A percentile compares a stretch with the other conserved stretches of the same genome.
phyloP scores from a whole-genome alignment of 2,329 filamentous ascomycete genomes.

The Trichophyton benhamiae region DNA sequence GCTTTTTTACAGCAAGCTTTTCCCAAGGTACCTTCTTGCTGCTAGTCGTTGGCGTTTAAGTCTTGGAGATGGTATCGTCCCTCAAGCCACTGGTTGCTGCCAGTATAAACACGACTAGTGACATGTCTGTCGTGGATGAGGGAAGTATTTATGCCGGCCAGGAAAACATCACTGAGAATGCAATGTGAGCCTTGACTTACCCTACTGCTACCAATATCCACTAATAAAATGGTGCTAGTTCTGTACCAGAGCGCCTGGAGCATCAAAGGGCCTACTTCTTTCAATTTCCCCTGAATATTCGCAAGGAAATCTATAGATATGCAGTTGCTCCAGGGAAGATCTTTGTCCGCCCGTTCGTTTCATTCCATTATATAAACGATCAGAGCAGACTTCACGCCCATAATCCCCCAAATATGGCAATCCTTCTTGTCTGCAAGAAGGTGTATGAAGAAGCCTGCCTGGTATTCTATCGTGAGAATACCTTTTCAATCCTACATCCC shows the following conservation, averaged over 20 bases:
- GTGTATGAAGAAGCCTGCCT: slow-evolving; percentile 14
- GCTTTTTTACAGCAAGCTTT: background rate
- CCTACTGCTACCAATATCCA: background rate
- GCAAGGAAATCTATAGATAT: slow-evolving; percentile 15
- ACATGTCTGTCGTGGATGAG: background rate
- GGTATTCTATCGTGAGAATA: slow-evolving; percentile 16
- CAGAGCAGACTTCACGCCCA: slow-evolving; percentile 5
- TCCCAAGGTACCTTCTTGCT: background rate
- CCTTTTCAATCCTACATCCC: slow-evolving; percentile 15
- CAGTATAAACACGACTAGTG: background rate
- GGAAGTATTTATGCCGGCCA: background rate
- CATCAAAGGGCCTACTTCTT: slow-evolving; percentile 9
- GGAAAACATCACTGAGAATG: background rate
- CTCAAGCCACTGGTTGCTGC: background rate
- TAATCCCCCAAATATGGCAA: slow-evolving; percentile 12
- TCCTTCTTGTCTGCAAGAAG: slow-evolving; percentile 13
- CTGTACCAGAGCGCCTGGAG: background rate
- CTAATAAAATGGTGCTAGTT: background rate
- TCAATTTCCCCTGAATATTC: slow-evolving; percentile 13
- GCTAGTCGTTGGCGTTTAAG: background rate
- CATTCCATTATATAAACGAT: slow-evolving; percentile 10
- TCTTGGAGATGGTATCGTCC: background rate
- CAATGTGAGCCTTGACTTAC: background rate
- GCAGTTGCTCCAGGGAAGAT: slow-evolving; percentile 12
- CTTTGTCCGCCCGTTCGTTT: slow-evolving; percentile 16